phyloP scores from a whole-genome alignment of 2,329 filamentous ascomycete genomes.

The Sporothrix luriei region DNA sequence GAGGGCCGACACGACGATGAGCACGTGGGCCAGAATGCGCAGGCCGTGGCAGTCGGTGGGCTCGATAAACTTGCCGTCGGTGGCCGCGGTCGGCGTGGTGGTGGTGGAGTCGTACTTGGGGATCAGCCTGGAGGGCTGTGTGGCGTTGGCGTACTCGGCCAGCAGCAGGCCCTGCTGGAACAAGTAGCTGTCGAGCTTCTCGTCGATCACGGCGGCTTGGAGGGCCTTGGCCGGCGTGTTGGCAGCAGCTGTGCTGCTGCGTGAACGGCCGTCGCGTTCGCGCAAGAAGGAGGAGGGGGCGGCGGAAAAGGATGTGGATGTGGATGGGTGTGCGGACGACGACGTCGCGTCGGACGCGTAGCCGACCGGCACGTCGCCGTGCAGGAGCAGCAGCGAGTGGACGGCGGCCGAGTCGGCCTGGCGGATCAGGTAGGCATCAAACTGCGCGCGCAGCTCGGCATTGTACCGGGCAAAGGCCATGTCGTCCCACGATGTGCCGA shows the following conservation, averaged over 20 bases:
- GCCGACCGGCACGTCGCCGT: constrained; percentile 34
- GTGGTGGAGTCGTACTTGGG: constrained; percentile 43
- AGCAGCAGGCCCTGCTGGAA: constrained; percentile 61
- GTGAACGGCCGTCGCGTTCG: constrained; percentile 28
- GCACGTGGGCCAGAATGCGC: constrained; percentile 68
- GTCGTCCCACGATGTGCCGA: constrained; percentile 56
- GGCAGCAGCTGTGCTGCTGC: constrained; percentile 42
- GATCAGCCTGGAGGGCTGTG: constrained; percentile 48
- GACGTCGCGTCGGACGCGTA: background rate
- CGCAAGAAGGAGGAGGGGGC: constrained; percentile 3
- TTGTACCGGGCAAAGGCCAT: constrained; percentile 38
- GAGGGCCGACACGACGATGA: constrained; percentile 67
- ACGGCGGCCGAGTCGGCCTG: constrained; percentile 35
- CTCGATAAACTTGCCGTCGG: constrained; percentile 49
- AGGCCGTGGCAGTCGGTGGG: constrained; percentile 65
- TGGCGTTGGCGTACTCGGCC: constrained; percentile 49
- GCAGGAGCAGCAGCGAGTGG: constrained; percentile 33
- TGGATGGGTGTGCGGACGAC: background rate
- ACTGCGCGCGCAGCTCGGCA: constrained; percentile 38
- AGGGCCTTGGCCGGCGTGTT: constrained; percentile 70
- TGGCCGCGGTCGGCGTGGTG: constrained; percentile 38
- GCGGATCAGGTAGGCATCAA: constrained; percentile 37
- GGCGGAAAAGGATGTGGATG: background rate
- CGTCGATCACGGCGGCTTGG: constrained; percentile 72
- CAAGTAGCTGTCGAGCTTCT: constrained; percentile 60